A percentile compares a stretch with the other conserved stretches of the same genome.
These are phyloP conservation scores for Thielaviopsis cerberus DNA, from an alignment of 2,329 filamentous ascomycete species.

Conservation along the genomic window DNA sequence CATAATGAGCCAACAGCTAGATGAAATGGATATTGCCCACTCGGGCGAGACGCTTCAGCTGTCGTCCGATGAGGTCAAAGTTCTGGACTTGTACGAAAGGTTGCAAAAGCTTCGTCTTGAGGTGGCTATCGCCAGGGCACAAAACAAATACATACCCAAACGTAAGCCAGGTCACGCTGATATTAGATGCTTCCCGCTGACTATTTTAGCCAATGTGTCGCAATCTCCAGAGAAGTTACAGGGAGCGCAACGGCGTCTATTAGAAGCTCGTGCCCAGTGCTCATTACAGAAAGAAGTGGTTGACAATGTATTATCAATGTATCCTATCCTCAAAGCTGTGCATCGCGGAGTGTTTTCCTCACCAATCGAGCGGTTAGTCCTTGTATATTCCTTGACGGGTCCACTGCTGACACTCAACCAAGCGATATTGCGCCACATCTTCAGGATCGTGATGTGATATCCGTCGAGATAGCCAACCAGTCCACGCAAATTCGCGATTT, in stretches of 20 bases:
- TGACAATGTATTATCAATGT: constrained; percentile 49
- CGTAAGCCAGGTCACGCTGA: constrained; percentile 2
- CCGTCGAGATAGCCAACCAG: constrained; percentile 42
- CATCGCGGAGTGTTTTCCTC: constrained; percentile 47
- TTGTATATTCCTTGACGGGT: no score
- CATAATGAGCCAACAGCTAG: not conserved
- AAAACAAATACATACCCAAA: constrained; percentile 11
- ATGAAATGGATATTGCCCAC: constrained; percentile 6
- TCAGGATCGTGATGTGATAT: constrained; percentile 46
- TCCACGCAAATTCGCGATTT: constrained; percentile 32
- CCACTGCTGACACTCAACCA: not conserved
- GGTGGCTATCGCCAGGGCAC: constrained; percentile 43
- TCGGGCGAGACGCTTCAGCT: constrained; percentile 28
- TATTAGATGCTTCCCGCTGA: not conserved
- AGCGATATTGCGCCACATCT: constrained; percentile 52
- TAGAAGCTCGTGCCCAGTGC: constrained; percentile 53
- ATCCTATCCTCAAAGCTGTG: constrained; percentile 60
- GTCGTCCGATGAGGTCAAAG: constrained; percentile 45
- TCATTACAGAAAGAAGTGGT: constrained; percentile 50
- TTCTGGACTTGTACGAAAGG: constrained; percentile 52
- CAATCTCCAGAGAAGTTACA: constrained; percentile 33
- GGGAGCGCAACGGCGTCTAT: constrained; percentile 43
- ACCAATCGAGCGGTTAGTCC: constrained; percentile 47
- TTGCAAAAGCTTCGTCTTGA: constrained; percentile 55
- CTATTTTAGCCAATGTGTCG: constrained; percentile 13